Evolutionary conservation across 805 yeast genomes (phyloP).

Genomic region (Saccharomyces cerevisiae): DNA sequence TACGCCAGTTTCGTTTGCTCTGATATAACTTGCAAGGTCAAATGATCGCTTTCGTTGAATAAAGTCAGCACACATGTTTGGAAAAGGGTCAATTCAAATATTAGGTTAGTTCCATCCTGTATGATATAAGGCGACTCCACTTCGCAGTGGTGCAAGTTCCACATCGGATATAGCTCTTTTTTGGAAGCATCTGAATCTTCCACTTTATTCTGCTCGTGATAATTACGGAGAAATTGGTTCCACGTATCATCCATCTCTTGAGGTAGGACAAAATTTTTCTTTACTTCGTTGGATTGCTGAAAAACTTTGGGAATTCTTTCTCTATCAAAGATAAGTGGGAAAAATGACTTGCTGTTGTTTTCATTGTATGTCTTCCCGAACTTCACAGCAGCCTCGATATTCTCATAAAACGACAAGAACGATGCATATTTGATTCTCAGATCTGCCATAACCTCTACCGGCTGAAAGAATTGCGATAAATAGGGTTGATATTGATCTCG

Average conservation of each 20-base stretch:
- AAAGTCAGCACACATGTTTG: constrained; percentile 22
- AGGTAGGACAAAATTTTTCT: constrained; percentile 11
- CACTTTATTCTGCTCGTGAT: constrained; percentile 5
- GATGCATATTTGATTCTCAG: background rate
- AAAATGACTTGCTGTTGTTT: background rate
- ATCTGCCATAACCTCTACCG: background rate
- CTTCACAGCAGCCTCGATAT: background rate
- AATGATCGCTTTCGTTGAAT: constrained; percentile 15
- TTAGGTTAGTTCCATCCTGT: constrained; percentile 8
- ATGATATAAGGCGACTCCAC: constrained; percentile 16
- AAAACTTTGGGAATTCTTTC: constrained; percentile 15
- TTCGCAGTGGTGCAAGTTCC: constrained; percentile 26
- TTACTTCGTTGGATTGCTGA: constrained; percentile 5
- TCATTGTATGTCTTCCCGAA: background rate
- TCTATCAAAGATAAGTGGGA: constrained; percentile 18
- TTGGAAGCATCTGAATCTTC: constrained; percentile 1
- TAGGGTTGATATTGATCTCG: background rate
- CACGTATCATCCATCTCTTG: constrained; percentile 12
- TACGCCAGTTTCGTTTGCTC: constrained; percentile 3
- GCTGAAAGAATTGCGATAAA: background rate
- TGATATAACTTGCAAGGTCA: constrained; percentile 9
- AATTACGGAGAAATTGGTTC: constrained; percentile 9
- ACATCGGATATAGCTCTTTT: constrained; percentile 15
- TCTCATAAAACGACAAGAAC: background rate
- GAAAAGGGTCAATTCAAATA: constrained; percentile 19